These are phyloP conservation scores for Phytopythium boreale DNA, from an alignment of 352 stramenopile genomes.

Conservation along the genomic window DNA sequence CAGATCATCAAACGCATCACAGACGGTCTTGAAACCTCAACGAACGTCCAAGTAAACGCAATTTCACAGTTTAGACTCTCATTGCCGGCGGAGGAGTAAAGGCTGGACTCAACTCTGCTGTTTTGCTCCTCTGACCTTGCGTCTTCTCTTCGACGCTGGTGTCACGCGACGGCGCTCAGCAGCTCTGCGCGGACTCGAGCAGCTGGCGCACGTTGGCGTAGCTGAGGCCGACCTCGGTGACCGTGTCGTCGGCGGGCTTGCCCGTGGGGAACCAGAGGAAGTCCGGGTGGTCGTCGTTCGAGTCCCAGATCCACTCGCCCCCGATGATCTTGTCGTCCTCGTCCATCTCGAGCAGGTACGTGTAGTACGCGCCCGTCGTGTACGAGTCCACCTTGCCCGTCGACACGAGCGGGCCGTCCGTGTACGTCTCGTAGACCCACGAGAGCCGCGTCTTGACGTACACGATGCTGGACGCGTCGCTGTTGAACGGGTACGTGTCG, in stretches of 20 bases:
- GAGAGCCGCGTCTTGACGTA: conserved; percentile 24
- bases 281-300: conserved; percentile 25
- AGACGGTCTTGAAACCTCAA: neutral
- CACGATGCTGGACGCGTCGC: conserved; percentile 14
- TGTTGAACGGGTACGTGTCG: conserved; percentile 26
- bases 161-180: neutral
- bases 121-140: neutral
- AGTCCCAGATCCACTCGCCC: conserved; percentile 28
- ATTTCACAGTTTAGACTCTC: neutral
- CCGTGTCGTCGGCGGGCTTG: conserved; percentile 18
- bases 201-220: conserved; percentile 24
- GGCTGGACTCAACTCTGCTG: neutral
- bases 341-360: conserved; percentile 38
- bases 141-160: neutral
- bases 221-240: conserved; percentile 23
- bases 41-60: neutral
- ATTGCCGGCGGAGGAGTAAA: neutral
- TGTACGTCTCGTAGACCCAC: conserved; percentile 22
- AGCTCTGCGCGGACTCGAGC: conserved; percentile 13
- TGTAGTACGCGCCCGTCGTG: conserved; percentile 21
- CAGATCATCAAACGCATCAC: neutral
- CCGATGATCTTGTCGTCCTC: conserved; percentile 30
- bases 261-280: conserved; percentile 31
- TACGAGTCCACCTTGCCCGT: conserved; percentile 17
- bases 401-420: conserved; percentile 18